Conservation (phyloP, 371 early-diverging fungal species). For the Mucor piriformis region DNA sequence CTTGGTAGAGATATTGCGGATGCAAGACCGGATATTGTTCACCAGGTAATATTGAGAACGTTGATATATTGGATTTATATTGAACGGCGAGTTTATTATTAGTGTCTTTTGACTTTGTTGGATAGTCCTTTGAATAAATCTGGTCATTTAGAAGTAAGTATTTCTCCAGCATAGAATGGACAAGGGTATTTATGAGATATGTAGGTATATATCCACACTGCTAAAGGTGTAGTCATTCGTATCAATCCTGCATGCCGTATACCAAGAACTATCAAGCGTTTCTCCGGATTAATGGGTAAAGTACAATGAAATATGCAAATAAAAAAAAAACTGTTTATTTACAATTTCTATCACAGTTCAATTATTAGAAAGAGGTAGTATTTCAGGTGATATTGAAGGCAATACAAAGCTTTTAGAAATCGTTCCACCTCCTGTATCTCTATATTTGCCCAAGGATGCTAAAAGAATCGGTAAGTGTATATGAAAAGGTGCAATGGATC, state of each 20-base stretch:
- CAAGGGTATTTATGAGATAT: neutral
- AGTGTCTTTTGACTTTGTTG: constrained; percentile 94
- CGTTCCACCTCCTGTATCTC: constrained; percentile 89
- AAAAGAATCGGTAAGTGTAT: constrained; percentile 73
- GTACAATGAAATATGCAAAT: neutral
- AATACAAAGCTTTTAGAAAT: constrained; percentile 92
- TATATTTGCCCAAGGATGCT: constrained; percentile 86
- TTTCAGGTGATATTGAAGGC: constrained; percentile 68
- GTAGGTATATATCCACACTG: constrained; percentile 91
- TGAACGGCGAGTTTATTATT: constrained; percentile 5
- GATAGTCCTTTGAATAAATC: constrained; percentile 99
- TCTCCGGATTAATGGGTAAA: constrained; percentile 92
- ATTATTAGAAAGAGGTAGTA: constrained; percentile 93
- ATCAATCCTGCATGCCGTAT: constrained; percentile 97
- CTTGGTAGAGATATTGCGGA: constrained; percentile 82
- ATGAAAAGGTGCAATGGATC: too few relatives aligned
- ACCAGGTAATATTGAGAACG: constrained; percentile 68
- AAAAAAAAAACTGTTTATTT: neutral
- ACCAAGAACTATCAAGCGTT: constrained; percentile 97
- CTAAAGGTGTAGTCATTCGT: constrained; percentile 93
- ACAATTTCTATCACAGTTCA: constrained; percentile 65
- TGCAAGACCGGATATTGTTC: constrained; percentile 96
- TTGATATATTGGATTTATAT: too few relatives aligned
- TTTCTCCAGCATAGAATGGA: neutral
- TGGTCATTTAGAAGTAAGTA: constrained; percentile 80